Evolutionary conservation across 805 yeast species (phyloP).

Genomic region (Jamesozyma spencerorum): DNA sequence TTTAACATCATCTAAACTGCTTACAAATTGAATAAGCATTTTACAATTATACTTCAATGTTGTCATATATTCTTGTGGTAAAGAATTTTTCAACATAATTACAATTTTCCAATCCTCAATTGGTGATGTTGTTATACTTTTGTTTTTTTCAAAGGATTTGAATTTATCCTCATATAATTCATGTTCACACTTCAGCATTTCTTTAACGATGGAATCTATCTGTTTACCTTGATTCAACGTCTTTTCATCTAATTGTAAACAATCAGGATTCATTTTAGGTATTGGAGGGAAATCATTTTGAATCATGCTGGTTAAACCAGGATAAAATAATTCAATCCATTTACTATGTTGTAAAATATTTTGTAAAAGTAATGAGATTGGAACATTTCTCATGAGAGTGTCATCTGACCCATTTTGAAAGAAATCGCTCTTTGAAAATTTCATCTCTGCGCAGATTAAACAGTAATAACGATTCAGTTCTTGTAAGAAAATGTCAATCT

Average conservation of each 20-base stretch:
- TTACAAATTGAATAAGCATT: constrained; percentile 15
- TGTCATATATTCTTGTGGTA: constrained; percentile 10
- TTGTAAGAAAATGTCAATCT: constrained; percentile 15
- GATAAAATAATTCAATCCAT: constrained; percentile 13
- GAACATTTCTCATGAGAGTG: constrained; percentile 6
- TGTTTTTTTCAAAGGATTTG: constrained; percentile 1
- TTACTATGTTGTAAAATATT: constrained; percentile 11
- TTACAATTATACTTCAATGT: constrained; percentile 11
- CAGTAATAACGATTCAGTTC: constrained; percentile 11
- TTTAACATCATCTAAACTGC: constrained; percentile 9
- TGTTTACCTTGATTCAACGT: neutral
- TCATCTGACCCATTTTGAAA: constrained; percentile 1
- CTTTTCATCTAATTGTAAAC: neutral
- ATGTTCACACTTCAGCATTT: constrained; percentile 8
- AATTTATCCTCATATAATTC: constrained; percentile 9
- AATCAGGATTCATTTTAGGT: no score
- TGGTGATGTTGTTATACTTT: constrained; percentile 6
- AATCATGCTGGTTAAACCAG: constrained; percentile 10
- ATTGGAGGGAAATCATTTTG: neutral
- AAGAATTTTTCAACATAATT: constrained; percentile 8
- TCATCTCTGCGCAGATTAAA: constrained; percentile 16
- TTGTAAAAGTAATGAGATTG: constrained; percentile 9
- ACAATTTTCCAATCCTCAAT: constrained; percentile 14
- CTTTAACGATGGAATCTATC: constrained; percentile 5
- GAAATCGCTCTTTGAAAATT: constrained; percentile 4